Conservation (phyloP, 768 basidiomycete species). For the Mycena galopus region DNA sequence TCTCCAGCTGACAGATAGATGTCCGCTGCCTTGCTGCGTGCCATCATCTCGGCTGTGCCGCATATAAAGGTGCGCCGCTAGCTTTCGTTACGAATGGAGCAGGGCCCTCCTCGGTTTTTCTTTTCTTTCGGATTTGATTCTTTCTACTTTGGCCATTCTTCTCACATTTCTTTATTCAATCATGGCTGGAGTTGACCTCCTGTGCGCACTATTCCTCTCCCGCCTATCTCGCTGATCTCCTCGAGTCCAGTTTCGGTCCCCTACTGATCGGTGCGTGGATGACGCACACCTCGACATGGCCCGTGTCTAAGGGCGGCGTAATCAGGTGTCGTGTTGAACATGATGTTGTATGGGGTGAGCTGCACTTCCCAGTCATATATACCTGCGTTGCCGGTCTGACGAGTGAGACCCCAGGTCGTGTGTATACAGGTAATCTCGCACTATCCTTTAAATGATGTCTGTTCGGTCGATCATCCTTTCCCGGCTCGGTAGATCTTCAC, state of each 20-base stretch:
- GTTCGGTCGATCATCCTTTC: no score
- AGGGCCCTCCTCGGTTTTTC: no score
- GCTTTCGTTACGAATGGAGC: no score
- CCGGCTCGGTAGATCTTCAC: slow-evolving; percentile 19
- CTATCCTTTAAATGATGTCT: background rate
- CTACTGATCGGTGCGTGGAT: slow-evolving; percentile 19
- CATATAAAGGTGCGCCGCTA: no score
- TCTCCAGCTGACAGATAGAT: no score
- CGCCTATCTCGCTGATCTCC: background rate
- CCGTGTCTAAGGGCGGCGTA: no score
- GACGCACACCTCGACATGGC: no score
- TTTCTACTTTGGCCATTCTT: no score
- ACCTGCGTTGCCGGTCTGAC: background rate
- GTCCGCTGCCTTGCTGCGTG: no score
- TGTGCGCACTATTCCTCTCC: slow-evolving; percentile 6
- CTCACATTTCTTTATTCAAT: background rate
- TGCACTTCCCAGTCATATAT: background rate
- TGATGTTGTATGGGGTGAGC: slow-evolving; percentile 29
- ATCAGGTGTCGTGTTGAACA: slow-evolving; percentile 25
- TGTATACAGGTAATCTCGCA: slow-evolving; percentile 14
- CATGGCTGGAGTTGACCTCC: slow-evolving; percentile 32
- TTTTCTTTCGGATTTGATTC: no score
- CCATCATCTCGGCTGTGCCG: no score
- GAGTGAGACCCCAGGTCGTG: background rate
- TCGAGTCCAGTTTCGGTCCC: slow-evolving; percentile 24